These are phyloP conservation scores for Euphorbia schlechtendalii DNA, from an alignment of 441 rosid species.

Conservation along the genomic window DNA sequence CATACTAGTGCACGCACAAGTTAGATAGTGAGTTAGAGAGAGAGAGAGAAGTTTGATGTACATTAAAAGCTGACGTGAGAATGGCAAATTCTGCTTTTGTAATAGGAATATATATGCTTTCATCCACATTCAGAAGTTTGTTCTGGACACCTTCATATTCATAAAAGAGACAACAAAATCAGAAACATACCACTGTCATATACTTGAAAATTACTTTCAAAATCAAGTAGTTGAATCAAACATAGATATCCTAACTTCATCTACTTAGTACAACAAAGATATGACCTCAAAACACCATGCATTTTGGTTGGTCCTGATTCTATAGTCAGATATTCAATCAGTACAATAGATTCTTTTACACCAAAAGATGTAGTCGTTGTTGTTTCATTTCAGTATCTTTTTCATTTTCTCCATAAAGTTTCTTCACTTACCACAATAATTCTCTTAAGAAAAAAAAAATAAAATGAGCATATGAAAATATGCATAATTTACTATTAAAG, in stretches of 20 bases:
- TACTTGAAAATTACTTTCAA: not conserved
- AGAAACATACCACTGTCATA: slow-evolving; percentile 12
- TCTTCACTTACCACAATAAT: not conserved
- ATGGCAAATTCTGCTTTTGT: slow-evolving; percentile 77
- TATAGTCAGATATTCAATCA: no score
- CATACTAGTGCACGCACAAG: not conserved
- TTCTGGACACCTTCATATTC: slow-evolving; percentile 70
- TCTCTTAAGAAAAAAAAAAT: not conserved
- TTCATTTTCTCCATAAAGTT: not conserved
- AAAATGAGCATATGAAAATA: no score
- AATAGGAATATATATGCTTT: slow-evolving; percentile 73
- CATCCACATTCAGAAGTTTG: slow-evolving; percentile 67
- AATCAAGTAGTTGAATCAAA: not conserved
- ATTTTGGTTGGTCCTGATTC: not conserved
- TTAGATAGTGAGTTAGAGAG: not conserved
- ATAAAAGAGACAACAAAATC: slow-evolving; percentile 11
- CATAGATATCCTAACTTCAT: not conserved
- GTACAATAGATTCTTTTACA: not conserved
- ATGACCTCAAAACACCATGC: not conserved
- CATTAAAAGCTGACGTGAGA: slow-evolving; percentile 70
- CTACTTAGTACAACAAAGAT: not conserved
- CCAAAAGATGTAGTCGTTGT: not conserved
- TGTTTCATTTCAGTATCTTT: not conserved
- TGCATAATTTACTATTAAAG: not conserved
- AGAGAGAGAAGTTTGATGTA: slow-evolving; percentile 23